phyloP scores from a whole-genome alignment of 2,329 filamentous ascomycete species.

The Proliferodiscus dingleyae region DNA sequence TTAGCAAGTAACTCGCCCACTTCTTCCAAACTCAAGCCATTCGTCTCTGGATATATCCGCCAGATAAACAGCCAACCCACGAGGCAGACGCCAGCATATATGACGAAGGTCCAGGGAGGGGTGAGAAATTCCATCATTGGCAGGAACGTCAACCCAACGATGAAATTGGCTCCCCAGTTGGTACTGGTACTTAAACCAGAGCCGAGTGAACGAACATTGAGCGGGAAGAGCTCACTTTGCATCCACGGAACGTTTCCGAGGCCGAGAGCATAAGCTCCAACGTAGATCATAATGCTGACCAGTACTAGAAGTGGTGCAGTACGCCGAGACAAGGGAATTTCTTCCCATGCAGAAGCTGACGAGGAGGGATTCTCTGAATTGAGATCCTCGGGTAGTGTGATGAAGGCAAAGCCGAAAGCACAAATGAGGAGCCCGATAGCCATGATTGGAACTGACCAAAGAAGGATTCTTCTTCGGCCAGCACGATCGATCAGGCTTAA shows the following conservation, averaged over 20 bases:
- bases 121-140: constrained; percentile 76
- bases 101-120: constrained; percentile 70
- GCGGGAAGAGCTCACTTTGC: constrained; percentile 85
- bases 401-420: constrained; percentile 67
- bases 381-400: constrained; percentile 26
- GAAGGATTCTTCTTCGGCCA: constrained; percentile 72
- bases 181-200: constrained; percentile 72
- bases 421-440: constrained; percentile 64
- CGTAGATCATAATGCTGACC: constrained; percentile 73
- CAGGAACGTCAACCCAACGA: constrained; percentile 81
- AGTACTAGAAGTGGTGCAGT: constrained; percentile 57
- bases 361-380: constrained; percentile 23
- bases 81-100: constrained; percentile 71
- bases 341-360: constrained; percentile 19
- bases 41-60: constrained; percentile 81
- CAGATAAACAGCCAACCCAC: constrained; percentile 65
- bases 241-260: constrained; percentile 95
- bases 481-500: constrained; percentile 74
- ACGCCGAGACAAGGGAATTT: constrained; percentile 19
- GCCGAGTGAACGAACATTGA: constrained; percentile 67
- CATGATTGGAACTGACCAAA: constrained; percentile 85
- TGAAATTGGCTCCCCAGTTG: constrained; percentile 84
- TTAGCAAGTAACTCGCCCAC: constrained; percentile 65
- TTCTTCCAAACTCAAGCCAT: constrained; percentile 75
- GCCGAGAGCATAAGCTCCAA: constrained; percentile 79